phyloP scores from a whole-genome alignment of 441 rosid genomes.

The Arabidopsis lyrata region DNA sequence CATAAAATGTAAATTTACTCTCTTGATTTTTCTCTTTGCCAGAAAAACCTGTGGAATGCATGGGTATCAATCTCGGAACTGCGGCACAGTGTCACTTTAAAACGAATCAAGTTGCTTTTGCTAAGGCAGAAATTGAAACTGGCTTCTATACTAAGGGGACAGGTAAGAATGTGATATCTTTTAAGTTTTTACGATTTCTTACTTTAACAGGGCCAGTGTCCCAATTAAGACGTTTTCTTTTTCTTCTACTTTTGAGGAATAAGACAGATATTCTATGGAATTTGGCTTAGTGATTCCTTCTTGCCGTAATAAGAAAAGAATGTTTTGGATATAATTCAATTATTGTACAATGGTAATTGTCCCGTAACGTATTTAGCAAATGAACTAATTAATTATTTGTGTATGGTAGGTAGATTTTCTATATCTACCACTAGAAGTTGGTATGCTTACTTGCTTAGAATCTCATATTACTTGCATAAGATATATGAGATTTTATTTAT shows the following conservation, averaged over 20 bases:
- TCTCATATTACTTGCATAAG: background rate
- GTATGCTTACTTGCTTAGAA: conserved; percentile 33
- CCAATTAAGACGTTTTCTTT: conserved; percentile 10
- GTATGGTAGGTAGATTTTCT: conserved; percentile 32
- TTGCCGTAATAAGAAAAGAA: conserved; percentile 22
- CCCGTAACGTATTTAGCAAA: background rate
- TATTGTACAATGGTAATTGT: conserved; percentile 18
- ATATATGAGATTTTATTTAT: conserved; percentile 15
- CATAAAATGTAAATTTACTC: conserved; percentile 22
- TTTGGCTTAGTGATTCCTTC: conserved; percentile 25
- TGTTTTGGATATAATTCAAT: conserved; percentile 23
- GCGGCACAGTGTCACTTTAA: conserved; percentile 65
- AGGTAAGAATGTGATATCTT: conserved; percentile 52
- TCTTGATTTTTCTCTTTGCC: conserved; percentile 28
- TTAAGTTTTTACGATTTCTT: conserved; percentile 12
- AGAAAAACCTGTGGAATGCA: conserved; percentile 76
- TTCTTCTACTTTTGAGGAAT: conserved; percentile 10
- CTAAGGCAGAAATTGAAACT: conserved; percentile 69
- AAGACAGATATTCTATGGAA: conserved; percentile 25
- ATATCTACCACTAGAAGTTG: conserved; percentile 23
- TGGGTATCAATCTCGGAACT: conserved; percentile 75
- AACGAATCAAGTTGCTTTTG: conserved; percentile 68
- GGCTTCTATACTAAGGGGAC: conserved; percentile 71
- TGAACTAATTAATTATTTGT: conserved; percentile 1
- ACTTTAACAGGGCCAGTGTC: conserved; percentile 17